Evolutionary conservation across 2,329 filamentous ascomycete genomes (phyloP).

Genomic region (Colletotrichum sidae): DNA sequence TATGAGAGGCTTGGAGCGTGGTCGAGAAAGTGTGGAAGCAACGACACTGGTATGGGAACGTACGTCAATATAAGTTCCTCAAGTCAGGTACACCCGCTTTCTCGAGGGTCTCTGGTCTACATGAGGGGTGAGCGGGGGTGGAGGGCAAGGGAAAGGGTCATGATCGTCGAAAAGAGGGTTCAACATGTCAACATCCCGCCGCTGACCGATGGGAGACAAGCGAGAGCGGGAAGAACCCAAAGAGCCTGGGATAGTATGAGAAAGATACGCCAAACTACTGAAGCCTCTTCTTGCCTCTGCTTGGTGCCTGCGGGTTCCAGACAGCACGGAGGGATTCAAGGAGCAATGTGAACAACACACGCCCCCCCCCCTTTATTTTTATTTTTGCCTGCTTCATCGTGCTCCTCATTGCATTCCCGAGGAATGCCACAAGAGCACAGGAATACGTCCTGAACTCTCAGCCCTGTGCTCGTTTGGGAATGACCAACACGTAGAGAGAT

Average conservation of each 20-base stretch:
- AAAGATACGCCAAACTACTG: too few relatives aligned
- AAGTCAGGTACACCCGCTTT: slow-evolving; percentile 35
- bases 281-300: neutral
- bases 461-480: slow-evolving; percentile 28
- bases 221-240: neutral
- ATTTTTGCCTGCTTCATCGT: slow-evolving; percentile 26
- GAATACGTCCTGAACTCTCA: neutral
- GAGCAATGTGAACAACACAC: slow-evolving; percentile 19
- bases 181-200: slow-evolving; percentile 8
- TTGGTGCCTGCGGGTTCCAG: slow-evolving; percentile 26
- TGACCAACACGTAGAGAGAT: slow-evolving; percentile 28
- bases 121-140: slow-evolving; percentile 10
- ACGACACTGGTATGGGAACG: slow-evolving; percentile 30
- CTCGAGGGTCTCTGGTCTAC: too few relatives aligned
- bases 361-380: slow-evolving; percentile 17
- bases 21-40: too few relatives aligned
- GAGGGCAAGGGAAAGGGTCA: slow-evolving; percentile 29
- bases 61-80: slow-evolving; percentile 39
- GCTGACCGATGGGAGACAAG: slow-evolving; percentile 18
- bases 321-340: neutral
- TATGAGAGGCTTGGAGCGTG: slow-evolving; percentile 13
- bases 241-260: neutral
- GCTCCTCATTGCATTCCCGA: slow-evolving; percentile 26
- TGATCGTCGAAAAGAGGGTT: neutral
- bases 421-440: slow-evolving; percentile 5